These are phyloP conservation scores for Saksenaea oblongispora DNA, from an alignment of 371 early-diverging fungal species.

Conservation along the genomic window DNA sequence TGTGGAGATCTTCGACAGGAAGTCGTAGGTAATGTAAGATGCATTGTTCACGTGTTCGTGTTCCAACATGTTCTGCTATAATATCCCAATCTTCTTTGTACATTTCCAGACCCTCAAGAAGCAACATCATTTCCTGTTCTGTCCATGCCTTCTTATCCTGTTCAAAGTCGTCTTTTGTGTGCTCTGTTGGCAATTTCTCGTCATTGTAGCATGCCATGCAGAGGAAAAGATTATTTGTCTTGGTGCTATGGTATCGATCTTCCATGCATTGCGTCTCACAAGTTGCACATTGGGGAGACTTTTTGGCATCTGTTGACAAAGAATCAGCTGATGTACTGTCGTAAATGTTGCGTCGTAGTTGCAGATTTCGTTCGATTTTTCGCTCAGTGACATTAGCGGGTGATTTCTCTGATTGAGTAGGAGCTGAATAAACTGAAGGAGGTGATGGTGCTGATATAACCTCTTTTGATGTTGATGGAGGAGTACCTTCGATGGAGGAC, in stretches of 20 bases:
- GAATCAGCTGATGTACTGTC: constrained; percentile 4
- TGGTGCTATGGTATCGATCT: constrained; percentile 69
- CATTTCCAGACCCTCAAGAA: constrained; percentile 36
- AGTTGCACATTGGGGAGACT: no score
- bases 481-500: not conserved
- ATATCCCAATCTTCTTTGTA: constrained; percentile 41
- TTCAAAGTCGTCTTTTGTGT: constrained; percentile 81
- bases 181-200: constrained; percentile 82
- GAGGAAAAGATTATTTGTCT: constrained; percentile 59
- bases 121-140: constrained; percentile 33
- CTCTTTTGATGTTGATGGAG: not conserved
- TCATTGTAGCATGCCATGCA: constrained; percentile 82
- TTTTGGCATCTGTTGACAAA: no score
- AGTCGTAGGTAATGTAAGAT: constrained; percentile 28
- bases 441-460: not conserved
- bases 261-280: constrained; percentile 29
- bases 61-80: constrained; percentile 41
- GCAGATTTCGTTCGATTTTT: constrained; percentile 26
- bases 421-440: no score
- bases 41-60: constrained; percentile 49
- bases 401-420: not conserved
- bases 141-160: constrained; percentile 37
- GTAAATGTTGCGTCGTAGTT: constrained; percentile 52
- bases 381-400: constrained; percentile 6
- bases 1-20: constrained; percentile 67